A percentile compares a stretch with the other conserved stretches of the same genome.
These are phyloP conservation scores for Fraxinus paxiana DNA, from an alignment of 305 asterid genomes.

Conservation along the genomic window DNA sequence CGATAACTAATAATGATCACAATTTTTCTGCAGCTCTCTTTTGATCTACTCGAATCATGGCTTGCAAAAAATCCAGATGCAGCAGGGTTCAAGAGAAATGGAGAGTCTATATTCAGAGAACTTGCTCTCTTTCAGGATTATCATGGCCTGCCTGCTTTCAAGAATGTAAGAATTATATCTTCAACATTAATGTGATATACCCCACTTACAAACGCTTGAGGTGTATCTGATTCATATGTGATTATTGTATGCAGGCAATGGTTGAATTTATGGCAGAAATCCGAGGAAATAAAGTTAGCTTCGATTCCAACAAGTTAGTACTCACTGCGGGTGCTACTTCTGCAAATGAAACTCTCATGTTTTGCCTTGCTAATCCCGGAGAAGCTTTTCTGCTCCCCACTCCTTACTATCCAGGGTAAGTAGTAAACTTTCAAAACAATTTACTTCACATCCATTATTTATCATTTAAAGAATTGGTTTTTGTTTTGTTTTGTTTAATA, in stretches of 20 bases:
- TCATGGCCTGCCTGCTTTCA: slow-evolving; percentile 73
- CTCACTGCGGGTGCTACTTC: slow-evolving; percentile 17
- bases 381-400: slow-evolving; percentile 14
- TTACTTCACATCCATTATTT: neutral
- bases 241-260: neutral
- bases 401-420: slow-evolving; percentile 15
- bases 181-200: neutral
- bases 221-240: neutral
- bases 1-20: neutral
- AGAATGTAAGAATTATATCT: slow-evolving; percentile 46
- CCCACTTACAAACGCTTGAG: neutral
- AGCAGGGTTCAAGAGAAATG: slow-evolving; percentile 48
- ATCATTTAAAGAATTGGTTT: neutral
- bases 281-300: slow-evolving; percentile 15
- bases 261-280: slow-evolving; percentile 11
- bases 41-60: slow-evolving; percentile 65
- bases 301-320: neutral
- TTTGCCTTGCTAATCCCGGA: slow-evolving; percentile 3
- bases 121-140: slow-evolving; percentile 79
- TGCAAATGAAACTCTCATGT: slow-evolving; percentile 19
- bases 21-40: slow-evolving; percentile 41
- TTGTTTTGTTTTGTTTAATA: neutral
- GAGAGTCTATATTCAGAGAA: slow-evolving; percentile 58
- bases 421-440: neutral
- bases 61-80: slow-evolving; percentile 56